Conservation (phyloP, 75 land plant species). For the Gnetum montanum region DNA sequence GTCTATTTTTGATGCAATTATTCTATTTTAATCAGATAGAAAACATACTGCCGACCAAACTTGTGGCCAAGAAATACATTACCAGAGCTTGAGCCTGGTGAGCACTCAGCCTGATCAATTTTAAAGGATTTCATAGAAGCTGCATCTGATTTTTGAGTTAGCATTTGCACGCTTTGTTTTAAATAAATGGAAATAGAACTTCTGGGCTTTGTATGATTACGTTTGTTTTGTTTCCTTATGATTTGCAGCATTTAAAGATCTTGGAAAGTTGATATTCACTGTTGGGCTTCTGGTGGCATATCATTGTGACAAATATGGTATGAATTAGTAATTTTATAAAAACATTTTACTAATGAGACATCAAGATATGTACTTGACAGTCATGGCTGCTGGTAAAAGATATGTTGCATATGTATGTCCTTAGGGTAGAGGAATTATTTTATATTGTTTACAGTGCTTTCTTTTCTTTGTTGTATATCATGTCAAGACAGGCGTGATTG, state of each 20-base stretch:
- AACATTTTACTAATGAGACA: too few relatives aligned
- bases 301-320: constrained; percentile 96
- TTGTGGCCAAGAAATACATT: constrained; percentile 66
- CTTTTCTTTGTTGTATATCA: too few relatives aligned
- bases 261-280: constrained; percentile 81
- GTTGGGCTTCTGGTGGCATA: constrained; percentile 78
- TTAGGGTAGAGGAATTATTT: too few relatives aligned
- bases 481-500: too few relatives aligned
- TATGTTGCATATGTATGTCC: too few relatives aligned
- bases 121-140: neutral
- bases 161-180: neutral
- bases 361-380: too few relatives aligned
- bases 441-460: too few relatives aligned
- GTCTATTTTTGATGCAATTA: constrained; percentile 36
- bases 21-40: too few relatives aligned
- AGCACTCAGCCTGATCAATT: neutral
- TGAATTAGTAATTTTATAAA: too few relatives aligned
- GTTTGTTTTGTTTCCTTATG: neutral
- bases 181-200: neutral
- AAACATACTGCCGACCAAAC: constrained; percentile 79
- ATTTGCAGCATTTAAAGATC: constrained; percentile 72
- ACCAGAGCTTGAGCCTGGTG: constrained; percentile 90
- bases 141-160: neutral
- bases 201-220: neutral
- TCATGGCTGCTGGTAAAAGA: too few relatives aligned